A percentile compares a stretch with the other conserved stretches of the same genome.
Evolutionary conservation across 2,329 filamentous ascomycete species (phyloP).

Genomic region (Cladophialophora immunda): DNA sequence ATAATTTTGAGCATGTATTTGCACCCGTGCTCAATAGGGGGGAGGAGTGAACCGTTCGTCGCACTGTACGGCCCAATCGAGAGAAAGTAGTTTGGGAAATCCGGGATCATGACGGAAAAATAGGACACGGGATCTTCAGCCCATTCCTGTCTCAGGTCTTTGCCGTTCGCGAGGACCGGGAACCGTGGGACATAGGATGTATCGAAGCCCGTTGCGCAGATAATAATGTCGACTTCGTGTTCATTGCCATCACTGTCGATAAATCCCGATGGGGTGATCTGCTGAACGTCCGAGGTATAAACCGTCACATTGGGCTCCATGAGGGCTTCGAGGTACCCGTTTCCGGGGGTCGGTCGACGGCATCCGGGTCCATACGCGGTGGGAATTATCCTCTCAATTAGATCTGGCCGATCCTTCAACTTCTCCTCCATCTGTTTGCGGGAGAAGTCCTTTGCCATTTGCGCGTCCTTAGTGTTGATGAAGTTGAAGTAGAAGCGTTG

Average conservation of each 20-base stretch:
- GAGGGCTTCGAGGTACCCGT: conserved; percentile 58
- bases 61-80: conserved; percentile 43
- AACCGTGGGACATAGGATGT: conserved; percentile 29
- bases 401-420: conserved; percentile 38
- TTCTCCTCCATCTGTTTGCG: conserved; percentile 12
- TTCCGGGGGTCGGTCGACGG: conserved; percentile 54
- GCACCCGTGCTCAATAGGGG: conserved; percentile 36
- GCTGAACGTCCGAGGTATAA: conserved; percentile 52
- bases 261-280: conserved; percentile 22
- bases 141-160: conserved; percentile 23
- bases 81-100: conserved; percentile 47
- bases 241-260: conserved; percentile 16
- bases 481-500: neutral
- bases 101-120: conserved; percentile 34
- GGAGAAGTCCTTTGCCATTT: neutral
- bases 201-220: neutral
- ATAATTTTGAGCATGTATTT: conserved; percentile 44
- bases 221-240: neutral
- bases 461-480: neutral
- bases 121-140: conserved; percentile 45
- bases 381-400: conserved; percentile 57
- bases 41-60: conserved; percentile 41
- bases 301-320: conserved; percentile 67
- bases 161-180: conserved; percentile 19
- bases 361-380: conserved; percentile 55